Evolutionary conservation across 805 yeast species (phyloP).

Genomic region (Wickerhamiella sergipiensis): DNA sequence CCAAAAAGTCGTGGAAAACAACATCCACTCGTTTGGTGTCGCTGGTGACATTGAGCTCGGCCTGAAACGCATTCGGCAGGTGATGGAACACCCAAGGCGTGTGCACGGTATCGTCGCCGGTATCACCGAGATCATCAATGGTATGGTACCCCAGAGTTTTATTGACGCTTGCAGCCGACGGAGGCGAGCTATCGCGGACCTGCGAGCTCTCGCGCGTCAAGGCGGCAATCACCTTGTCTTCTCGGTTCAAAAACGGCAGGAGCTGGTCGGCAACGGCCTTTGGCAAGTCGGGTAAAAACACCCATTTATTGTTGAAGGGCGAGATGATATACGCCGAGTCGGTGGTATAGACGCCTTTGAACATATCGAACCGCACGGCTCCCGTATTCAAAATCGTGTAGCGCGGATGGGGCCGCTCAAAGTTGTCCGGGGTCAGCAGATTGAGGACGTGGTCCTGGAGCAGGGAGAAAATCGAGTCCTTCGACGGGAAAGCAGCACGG

Average conservation of each 20-base stretch:
- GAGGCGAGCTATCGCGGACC: too few relatives aligned
- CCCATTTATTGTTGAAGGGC: constrained; percentile 76
- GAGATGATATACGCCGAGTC: constrained; percentile 72
- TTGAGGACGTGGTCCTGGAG: constrained; percentile 45
- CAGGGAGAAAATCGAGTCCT: constrained; percentile 43
- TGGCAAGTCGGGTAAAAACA: constrained; percentile 44
- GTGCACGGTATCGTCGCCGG: constrained; percentile 76
- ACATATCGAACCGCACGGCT: constrained; percentile 71
- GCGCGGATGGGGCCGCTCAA: constrained; percentile 22
- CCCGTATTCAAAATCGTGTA: constrained; percentile 69
- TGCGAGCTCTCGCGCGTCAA: background rate
- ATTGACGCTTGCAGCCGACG: background rate
- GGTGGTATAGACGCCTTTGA: constrained; percentile 66
- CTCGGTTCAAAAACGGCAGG: constrained; percentile 38
- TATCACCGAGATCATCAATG: constrained; percentile 65
- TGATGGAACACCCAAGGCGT: constrained; percentile 41
- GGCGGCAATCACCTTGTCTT: constrained; percentile 11
- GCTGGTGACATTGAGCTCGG: constrained; percentile 23
- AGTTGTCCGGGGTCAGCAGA: constrained; percentile 20
- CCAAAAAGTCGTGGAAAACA: constrained; percentile 67
- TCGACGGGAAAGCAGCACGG: constrained; percentile 48
- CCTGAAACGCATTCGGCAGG: constrained; percentile 69
- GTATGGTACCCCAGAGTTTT: constrained; percentile 55
- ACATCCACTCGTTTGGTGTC: constrained; percentile 39
- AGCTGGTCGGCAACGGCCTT: constrained; percentile 41